Evolutionary conservation across 495 filamentous ascomycete genomes (phyloP).

Genomic region (Aspergillus homomorphus): DNA sequence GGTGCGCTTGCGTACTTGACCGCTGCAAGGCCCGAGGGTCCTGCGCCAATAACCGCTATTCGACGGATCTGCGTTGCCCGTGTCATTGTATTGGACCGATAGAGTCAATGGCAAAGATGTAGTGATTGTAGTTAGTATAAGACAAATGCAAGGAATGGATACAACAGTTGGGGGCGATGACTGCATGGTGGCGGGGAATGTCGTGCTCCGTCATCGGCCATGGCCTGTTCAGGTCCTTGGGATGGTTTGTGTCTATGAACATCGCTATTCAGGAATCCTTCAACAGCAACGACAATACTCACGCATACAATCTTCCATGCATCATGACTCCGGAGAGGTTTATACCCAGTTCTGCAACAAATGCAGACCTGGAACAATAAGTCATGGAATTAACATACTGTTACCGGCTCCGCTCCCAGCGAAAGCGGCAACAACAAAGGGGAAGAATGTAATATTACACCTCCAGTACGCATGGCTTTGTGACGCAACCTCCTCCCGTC

Average conservation of each 20-base stretch:
- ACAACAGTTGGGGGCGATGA: neutral
- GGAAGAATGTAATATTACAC: conserved; percentile 21
- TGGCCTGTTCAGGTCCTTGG: neutral
- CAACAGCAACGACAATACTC: no score
- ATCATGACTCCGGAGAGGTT: no score
- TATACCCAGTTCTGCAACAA: no score
- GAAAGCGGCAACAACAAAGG: neutral
- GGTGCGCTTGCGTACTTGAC: conserved; percentile 34
- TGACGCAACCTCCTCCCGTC: neutral
- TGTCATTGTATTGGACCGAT: conserved; percentile 18
- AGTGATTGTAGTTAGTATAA: neutral
- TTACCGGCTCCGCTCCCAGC: neutral
- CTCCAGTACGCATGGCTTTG: conserved; percentile 15
- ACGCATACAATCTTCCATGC: no score
- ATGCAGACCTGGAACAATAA: no score
- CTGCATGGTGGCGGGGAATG: neutral
- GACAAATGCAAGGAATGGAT: no score
- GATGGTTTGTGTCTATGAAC: neutral
- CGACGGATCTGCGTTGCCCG: conserved; percentile 29
- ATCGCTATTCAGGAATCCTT: neutral
- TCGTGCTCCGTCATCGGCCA: neutral
- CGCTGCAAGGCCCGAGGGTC: conserved; percentile 43
- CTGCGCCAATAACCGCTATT: conserved; percentile 46
- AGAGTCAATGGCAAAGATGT: neutral
- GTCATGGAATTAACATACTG: neutral